These are phyloP conservation scores for Prunus armeniaca DNA, from an alignment of 306 rosid genomes.

Conservation along the genomic window DNA sequence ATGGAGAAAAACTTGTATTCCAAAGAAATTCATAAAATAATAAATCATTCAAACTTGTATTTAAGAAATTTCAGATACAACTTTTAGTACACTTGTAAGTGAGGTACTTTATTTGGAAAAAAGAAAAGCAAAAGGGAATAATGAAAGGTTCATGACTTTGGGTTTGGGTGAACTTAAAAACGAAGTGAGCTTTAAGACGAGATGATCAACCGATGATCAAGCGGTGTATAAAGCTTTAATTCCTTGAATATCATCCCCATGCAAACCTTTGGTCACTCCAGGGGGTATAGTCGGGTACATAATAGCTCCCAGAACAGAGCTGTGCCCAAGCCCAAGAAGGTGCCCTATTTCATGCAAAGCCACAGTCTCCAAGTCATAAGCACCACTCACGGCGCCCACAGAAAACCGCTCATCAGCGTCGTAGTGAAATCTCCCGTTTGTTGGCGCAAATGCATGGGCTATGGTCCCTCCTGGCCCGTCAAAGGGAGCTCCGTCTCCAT, in stretches of 20 bases:
- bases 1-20: no score
- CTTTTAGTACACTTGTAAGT: background rate
- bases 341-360: constrained; percentile 38
- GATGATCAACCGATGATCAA: background rate
- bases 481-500: constrained; percentile 28
- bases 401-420: constrained; percentile 29
- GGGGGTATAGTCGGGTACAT: background rate
- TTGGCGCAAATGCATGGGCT: constrained; percentile 26
- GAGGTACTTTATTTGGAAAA: background rate
- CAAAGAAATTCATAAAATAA: no score
- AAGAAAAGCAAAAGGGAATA: no score
- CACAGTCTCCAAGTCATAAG: constrained; percentile 20
- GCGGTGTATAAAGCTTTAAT: constrained; percentile 24
- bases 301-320: constrained; percentile 21
- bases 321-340: constrained; percentile 33
- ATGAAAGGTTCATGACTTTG: background rate
- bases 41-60: no score
- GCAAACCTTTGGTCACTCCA: constrained; percentile 15
- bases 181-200: no score
- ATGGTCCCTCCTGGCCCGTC: constrained; percentile 15
- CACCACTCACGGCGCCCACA: background rate
- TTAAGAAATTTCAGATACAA: background rate
- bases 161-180: background rate
- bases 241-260: constrained; percentile 34
- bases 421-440: constrained; percentile 32